These are phyloP conservation scores for Penicillium sp. DNA, from an alignment of 2,329 filamentous ascomycete species.

Conservation along the genomic window DNA sequence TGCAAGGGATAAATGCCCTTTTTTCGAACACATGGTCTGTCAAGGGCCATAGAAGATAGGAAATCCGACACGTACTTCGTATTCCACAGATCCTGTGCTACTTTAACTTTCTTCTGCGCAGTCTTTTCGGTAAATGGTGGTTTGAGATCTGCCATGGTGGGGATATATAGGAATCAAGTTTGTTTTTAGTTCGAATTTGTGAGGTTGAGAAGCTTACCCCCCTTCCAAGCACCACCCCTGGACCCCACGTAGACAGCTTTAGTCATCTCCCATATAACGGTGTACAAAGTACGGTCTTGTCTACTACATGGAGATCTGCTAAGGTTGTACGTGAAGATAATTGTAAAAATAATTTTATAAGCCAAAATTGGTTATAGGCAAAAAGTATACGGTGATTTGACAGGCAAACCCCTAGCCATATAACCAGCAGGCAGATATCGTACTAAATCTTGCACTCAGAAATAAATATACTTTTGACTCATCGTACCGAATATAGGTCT, in stretches of 20 bases:
- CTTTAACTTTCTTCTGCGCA: conserved; percentile 74
- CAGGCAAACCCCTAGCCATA: background rate
- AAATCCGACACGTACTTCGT: conserved; percentile 53
- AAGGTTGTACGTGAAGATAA: background rate
- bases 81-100: conserved; percentile 81
- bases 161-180: background rate
- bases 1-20: conserved; percentile 21
- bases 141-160: conserved; percentile 40
- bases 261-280: background rate
- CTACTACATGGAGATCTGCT: background rate
- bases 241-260: background rate
- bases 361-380: background rate
- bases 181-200: background rate
- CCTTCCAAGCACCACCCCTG: background rate
- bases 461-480: background rate
- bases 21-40: conserved; percentile 16
- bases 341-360: background rate
- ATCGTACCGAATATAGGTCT: background rate
- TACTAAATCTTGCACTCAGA: background rate
- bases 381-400: background rate
- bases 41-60: background rate
- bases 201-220: background rate
- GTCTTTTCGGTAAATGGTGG: conserved; percentile 76
- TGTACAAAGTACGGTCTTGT: background rate
- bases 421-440: background rate